phyloP scores from a whole-genome alignment of 2,329 filamentous ascomycete genomes.

The Lecanicillium sp. region DNA sequence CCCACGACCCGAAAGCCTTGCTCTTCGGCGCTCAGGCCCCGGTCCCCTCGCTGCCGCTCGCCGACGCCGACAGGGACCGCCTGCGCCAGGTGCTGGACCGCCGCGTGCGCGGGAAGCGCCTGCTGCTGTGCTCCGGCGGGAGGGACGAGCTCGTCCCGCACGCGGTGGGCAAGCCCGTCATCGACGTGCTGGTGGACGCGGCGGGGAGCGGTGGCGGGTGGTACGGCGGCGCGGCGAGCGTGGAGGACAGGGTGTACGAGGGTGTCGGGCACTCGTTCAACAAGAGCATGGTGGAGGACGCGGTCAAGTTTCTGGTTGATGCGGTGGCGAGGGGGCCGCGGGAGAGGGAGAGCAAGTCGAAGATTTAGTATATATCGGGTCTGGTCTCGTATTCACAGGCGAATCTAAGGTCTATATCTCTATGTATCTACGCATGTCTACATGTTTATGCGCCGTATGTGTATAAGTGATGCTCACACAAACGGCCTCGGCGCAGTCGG shows the following conservation, averaged over 20 bases:
- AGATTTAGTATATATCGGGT: too few relatives aligned
- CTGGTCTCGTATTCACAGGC: too few relatives aligned
- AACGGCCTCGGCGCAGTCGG: constrained; percentile 35
- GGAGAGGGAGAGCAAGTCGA: constrained; percentile 19
- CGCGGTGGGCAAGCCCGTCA: constrained; percentile 50
- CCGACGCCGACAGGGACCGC: constrained; percentile 35
- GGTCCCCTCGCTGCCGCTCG: constrained; percentile 27
- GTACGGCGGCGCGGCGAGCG: constrained; percentile 47
- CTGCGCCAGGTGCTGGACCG: constrained; percentile 41
- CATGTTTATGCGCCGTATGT: too few relatives aligned
- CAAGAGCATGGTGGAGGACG: constrained; percentile 58
- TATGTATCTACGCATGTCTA: too few relatives aligned
- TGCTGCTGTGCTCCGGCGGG: constrained; percentile 60
- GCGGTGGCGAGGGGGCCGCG: constrained; percentile 31
- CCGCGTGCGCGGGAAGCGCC: constrained; percentile 53
- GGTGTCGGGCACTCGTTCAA: constrained; percentile 66
- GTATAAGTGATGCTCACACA: constrained; percentile 18
- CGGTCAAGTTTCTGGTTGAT: constrained; percentile 56
- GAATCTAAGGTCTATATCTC: too few relatives aligned
- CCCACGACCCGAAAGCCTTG: constrained; percentile 69
- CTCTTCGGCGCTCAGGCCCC: constrained; percentile 52
- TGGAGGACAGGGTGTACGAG: constrained; percentile 63
- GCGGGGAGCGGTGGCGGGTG: constrained; percentile 32
- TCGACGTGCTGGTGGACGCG: constrained; percentile 55
- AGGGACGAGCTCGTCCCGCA: constrained; percentile 71